A percentile compares a stretch with the other conserved stretches of the same genome.
Evolutionary conservation across 2,329 filamentous ascomycete genomes (phyloP).

Genomic region (Aspergillus jensenii): DNA sequence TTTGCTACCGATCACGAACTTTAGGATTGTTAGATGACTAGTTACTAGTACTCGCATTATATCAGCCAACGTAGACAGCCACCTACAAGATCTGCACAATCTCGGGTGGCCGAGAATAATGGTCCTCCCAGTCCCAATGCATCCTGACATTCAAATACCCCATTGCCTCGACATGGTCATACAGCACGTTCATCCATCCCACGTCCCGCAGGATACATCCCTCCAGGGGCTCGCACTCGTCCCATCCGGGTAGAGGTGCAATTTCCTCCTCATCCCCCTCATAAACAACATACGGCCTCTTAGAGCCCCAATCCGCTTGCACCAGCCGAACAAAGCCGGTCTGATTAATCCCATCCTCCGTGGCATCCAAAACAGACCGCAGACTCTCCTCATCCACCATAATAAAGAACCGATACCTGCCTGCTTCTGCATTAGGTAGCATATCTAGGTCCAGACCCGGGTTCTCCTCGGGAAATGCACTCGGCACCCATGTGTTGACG

Average conservation of each 20-base stretch:
- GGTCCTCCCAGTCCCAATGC: constrained; percentile 10
- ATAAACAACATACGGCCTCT: no score
- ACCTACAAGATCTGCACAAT: no score
- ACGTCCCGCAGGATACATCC: constrained; percentile 15
- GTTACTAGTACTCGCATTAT: no score
- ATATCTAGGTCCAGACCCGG: not conserved
- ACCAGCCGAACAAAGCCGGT: constrained; percentile 14
- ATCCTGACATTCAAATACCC: constrained; percentile 5
- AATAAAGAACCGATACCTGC: constrained; percentile 18
- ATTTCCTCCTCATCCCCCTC: not conserved
- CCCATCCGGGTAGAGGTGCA: not conserved
- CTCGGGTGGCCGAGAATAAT: constrained; percentile 8
- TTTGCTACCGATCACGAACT: no score
- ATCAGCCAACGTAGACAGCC: no score
- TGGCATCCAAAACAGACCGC: constrained; percentile 8
- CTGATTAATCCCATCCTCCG: not conserved
- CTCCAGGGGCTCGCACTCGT: constrained; percentile 10
- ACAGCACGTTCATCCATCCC: constrained; percentile 20
- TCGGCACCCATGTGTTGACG: constrained; percentile 2
- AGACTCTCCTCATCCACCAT: constrained; percentile 18
- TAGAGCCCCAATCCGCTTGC: constrained; percentile 9
- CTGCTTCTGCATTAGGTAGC: not conserved
- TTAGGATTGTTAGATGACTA: no score
- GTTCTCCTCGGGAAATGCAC: constrained; percentile 9
- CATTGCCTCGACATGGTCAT: constrained; percentile 1